These are phyloP conservation scores for Xerocomus minutiporus DNA, from an alignment of 1,284 basidiomycete species.

Conservation along the genomic window DNA sequence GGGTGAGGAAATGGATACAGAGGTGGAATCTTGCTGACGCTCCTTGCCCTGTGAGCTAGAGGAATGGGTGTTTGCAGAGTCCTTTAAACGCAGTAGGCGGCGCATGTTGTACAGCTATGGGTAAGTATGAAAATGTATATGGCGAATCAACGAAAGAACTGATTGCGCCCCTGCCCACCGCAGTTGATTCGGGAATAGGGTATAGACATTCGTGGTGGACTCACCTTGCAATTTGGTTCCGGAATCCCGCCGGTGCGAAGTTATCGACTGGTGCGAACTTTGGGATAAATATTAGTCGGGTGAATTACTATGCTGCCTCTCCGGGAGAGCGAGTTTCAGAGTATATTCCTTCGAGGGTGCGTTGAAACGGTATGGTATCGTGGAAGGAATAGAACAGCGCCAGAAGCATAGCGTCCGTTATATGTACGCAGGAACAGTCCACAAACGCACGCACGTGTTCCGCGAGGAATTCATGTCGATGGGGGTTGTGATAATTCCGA, in stretches of 20 bases:
- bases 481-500: conserved; percentile 8
- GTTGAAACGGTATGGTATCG: conserved; percentile 7
- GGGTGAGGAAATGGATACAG: conserved; percentile 6
- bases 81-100: conserved; percentile 30
- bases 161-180: conserved; percentile 14
- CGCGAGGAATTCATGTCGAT: conserved; percentile 10
- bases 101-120: conserved; percentile 22
- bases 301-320: conserved; percentile 3
- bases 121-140: conserved; percentile 11
- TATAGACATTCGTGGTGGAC: conserved; percentile 4
- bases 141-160: conserved; percentile 18
- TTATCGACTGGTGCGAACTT: background rate
- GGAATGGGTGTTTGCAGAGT: conserved; percentile 9
- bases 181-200: conserved; percentile 17
- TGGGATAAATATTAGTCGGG: conserved; percentile 1
- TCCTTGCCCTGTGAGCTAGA: conserved; percentile 25
- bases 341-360: background rate
- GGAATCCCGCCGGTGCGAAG: background rate
- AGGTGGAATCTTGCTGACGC: conserved; percentile 12
- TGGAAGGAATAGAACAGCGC: conserved; percentile 11
- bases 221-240: conserved; percentile 12
- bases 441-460: conserved; percentile 14
- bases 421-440: conserved; percentile 22
- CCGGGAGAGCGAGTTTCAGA: background rate
- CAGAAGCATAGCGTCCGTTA: conserved; percentile 17